Percentiles rank a stretch among this genome's conserved stretches.
These are phyloP conservation scores for Hypoxylon cercidicola DNA, from an alignment of 495 filamentous ascomycete genomes.

Conservation along the genomic window DNA sequence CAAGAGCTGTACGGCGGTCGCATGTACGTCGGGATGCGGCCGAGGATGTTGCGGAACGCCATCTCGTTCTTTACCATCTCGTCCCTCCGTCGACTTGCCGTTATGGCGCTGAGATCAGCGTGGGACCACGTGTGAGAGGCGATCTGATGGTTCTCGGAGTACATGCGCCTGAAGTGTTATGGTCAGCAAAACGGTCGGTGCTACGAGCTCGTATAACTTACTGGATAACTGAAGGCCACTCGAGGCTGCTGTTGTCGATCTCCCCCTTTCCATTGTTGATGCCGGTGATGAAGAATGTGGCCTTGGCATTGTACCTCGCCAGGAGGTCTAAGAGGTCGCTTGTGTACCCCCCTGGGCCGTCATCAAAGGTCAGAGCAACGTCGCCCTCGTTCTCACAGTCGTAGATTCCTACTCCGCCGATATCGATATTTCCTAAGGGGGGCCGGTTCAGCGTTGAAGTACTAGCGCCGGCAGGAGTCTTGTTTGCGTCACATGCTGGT, in stretches of 20 bases:
- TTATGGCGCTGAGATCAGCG: constrained; percentile 67
- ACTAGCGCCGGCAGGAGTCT: constrained; percentile 61
- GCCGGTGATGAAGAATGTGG: constrained; percentile 77
- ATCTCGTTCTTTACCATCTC: constrained; percentile 77
- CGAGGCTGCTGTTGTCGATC: constrained; percentile 52
- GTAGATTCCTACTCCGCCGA: constrained; percentile 64
- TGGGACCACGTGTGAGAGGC: constrained; percentile 82
- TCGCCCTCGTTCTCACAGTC: constrained; percentile 65
- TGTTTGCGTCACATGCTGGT: constrained; percentile 68
- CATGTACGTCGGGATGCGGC: constrained; percentile 80
- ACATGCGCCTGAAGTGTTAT: constrained; percentile 63
- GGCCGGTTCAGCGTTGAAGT: constrained; percentile 62
- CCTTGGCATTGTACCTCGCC: constrained; percentile 68
- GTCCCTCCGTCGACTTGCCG: constrained; percentile 55
- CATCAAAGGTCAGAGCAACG: constrained; percentile 75
- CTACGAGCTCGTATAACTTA: constrained; percentile 5
- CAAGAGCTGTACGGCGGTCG: constrained; percentile 76
- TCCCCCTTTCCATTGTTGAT: constrained; percentile 71
- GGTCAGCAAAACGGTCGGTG: neutral
- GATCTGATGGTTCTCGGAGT: constrained; percentile 72
- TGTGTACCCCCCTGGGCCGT: constrained; percentile 74
- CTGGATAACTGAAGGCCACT: constrained; percentile 43
- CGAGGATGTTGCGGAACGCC: constrained; percentile 74
- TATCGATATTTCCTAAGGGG: constrained; percentile 59
- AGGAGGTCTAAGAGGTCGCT: constrained; percentile 72